phyloP scores from a whole-genome alignment of 2,329 filamentous ascomycete genomes.

The Pezicula radicicola region DNA sequence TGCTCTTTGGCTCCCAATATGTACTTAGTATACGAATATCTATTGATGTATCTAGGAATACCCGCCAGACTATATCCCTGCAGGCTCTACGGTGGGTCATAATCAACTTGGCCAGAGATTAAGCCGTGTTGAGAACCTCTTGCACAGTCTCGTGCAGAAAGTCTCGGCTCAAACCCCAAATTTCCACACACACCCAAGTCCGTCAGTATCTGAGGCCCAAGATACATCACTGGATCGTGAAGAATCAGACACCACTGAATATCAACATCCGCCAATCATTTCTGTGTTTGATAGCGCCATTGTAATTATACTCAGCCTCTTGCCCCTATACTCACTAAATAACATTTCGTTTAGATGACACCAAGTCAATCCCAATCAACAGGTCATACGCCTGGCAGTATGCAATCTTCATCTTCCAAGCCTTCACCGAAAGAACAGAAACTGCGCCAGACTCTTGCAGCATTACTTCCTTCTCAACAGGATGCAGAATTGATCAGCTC shows the following conservation, averaged over 20 bases:
- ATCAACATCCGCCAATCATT: no score
- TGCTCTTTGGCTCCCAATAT: no score
- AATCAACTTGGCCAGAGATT: not conserved
- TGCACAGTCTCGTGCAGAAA: not conserved
- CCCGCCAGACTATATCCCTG: no score
- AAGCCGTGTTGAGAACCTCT: not conserved
- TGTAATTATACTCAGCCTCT: no score
- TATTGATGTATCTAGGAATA: no score
- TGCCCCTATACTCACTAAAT: no score
- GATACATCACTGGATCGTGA: no score
- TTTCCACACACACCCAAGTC: not conserved
- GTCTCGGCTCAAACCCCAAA: not conserved
- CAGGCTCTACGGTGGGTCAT: not conserved
- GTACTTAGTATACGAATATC: no score
- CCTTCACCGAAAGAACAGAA: no score
- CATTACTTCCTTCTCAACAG: conserved; percentile 4
- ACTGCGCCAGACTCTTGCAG: conserved; percentile 32
- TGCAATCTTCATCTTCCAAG: no score
- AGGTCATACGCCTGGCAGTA: not conserved
- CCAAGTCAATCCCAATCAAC: not conserved
- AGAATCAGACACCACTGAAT: no score
- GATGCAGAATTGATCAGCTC: not conserved
- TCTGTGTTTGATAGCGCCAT: no score
- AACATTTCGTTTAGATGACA: not conserved
- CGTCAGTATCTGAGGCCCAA: not conserved